phyloP scores from a whole-genome alignment of 2,329 filamentous ascomycete species.

The Diaporthe ilicicola region DNA sequence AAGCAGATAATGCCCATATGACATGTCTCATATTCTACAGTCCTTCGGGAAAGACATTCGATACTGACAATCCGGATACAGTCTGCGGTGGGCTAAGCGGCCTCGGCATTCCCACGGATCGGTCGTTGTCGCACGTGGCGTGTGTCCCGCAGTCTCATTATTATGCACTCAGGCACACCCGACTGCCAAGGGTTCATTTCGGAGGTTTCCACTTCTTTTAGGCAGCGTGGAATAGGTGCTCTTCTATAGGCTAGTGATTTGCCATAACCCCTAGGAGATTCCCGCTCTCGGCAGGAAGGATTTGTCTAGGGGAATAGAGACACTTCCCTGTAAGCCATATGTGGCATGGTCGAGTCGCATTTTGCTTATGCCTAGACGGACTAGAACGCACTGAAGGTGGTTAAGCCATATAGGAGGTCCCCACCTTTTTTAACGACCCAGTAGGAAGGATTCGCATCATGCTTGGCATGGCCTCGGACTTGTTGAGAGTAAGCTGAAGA shows the following conservation, averaged over 20 bases:
- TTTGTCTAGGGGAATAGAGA: background rate
- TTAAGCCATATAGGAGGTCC: background rate
- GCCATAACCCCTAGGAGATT: background rate
- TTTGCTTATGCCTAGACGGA: slow-evolving; percentile 16
- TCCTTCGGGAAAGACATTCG: background rate
- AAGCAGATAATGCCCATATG: background rate
- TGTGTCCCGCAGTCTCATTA: background rate
- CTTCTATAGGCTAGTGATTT: slow-evolving; percentile 2
- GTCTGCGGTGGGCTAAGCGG: background rate
- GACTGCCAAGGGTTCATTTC: slow-evolving; percentile 14
- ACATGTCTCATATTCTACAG: no score
- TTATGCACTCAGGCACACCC: background rate
- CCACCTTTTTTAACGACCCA: background rate
- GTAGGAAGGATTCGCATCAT: background rate
- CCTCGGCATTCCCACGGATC: slow-evolving; percentile 1
- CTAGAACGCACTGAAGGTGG: background rate
- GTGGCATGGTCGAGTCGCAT: slow-evolving; percentile 10
- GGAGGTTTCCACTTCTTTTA: slow-evolving; percentile 11
- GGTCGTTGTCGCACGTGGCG: slow-evolving; percentile 7
- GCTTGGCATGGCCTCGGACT: slow-evolving; percentile 11
- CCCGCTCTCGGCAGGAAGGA: slow-evolving; percentile 8
- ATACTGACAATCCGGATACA: background rate
- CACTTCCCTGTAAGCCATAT: background rate
- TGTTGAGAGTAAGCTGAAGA: background rate
- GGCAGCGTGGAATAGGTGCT: background rate